Evolutionary conservation across 306 rosid species (phyloP), one percentile per base, ranked within the genome.

Genomic region (Hippophae tibetana): DNA sequence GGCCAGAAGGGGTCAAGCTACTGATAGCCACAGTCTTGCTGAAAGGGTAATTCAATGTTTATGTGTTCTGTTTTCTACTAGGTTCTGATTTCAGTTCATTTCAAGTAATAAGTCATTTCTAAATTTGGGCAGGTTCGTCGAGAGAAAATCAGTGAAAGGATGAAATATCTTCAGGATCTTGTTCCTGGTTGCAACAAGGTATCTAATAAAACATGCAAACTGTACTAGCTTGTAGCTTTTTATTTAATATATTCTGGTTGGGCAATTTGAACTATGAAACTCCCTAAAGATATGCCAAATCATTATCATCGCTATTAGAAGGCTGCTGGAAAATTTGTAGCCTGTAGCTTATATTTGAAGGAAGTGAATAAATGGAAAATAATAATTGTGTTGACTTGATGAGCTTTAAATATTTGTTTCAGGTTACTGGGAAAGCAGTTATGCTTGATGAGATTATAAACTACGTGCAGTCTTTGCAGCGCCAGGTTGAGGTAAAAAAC

Each of bases 141-240:
- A 69, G 97, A 89, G 82, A 89, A 89, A 71, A 89, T 89, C 60
- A 90, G 95, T 53, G 94, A 90, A 66, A 75, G 97, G 75, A 90
- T 86, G 97, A 90, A 86, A 74, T 82, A 84, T 71, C 89, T 90
- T 69, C 97, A 90, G 64, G 97, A 86, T 75, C 87, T 90, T 46
- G 97, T 90, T 53, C 97, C 97, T 44, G 95, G 97, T 61, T 90
- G 97, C 74, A 81, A 86, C 67, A 86, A 90, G 97, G 97, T 89
- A 71, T 56, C 42, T 47, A 18, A 31, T 31, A 31, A 31, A 31
- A 31, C 38, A 31, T 31, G 38, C 38, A 31, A 31, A 31, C 5
- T 31, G 38, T 31, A 31, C 23, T 18, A 43, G n/a, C 26, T 65
- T 68, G 13, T 12, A 42, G 69, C 57, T 64, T 52, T 18, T 18